Percentiles rank a stretch among this genome's conserved stretches.
Evolutionary conservation across 176 grass and related monocot species (phyloP).

Genomic region (maize (Zea mays)): DNA sequence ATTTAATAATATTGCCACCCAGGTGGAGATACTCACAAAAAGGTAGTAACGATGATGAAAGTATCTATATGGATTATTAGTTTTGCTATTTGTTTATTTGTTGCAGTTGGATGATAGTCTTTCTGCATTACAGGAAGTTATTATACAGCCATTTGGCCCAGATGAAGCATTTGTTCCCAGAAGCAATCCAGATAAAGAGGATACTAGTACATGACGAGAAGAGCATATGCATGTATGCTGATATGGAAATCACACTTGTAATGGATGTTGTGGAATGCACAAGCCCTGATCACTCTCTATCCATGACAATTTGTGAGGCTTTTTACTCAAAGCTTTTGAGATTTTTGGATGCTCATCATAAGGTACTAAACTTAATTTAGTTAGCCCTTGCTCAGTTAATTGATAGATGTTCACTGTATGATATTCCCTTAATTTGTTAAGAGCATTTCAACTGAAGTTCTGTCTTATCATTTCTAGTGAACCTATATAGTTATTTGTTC

Average conservation of each 20-base stretch:
- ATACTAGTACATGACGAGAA: conserved; percentile 76
- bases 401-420: neutral
- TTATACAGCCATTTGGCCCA: conserved; percentile 68
- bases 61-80: conserved; percentile 10
- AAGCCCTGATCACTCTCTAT: conserved; percentile 51
- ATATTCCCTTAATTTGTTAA: conserved; percentile 10
- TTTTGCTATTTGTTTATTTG: conserved; percentile 2
- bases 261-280: conserved; percentile 51
- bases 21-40: conserved; percentile 82
- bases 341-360: conserved; percentile 55
- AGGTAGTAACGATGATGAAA: conserved; percentile 53
- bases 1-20: conserved; percentile 67
- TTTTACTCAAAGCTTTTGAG: conserved; percentile 77
- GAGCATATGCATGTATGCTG: conserved; percentile 75
- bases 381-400: neutral
- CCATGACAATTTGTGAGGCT: conserved; percentile 60
- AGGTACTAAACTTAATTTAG: conserved; percentile 61
- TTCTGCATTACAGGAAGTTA: conserved; percentile 60
- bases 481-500: neutral
- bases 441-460: neutral
- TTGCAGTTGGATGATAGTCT: conserved; percentile 18
- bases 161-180: conserved; percentile 86
- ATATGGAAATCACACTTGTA: conserved; percentile 78
- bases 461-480: conserved; percentile 9
- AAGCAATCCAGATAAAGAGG: conserved; percentile 83